Evolutionary conservation across 2,329 filamentous ascomycete genomes (phyloP).

Genomic region (Cylindrodendrum hubeiense): DNA sequence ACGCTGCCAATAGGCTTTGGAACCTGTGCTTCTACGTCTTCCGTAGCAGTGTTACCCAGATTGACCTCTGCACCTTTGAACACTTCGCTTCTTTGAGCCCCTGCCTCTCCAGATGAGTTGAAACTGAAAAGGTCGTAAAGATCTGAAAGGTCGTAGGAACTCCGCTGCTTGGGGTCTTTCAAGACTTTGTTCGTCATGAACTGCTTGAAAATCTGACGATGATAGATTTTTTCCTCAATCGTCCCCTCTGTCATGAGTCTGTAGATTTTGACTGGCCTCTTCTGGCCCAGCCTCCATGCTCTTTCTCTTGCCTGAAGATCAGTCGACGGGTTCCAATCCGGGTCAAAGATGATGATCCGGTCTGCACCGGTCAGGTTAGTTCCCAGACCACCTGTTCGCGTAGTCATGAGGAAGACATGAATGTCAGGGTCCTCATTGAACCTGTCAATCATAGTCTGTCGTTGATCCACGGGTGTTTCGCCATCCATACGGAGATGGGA

Average conservation of each 20-base stretch:
- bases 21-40: slow-evolving; percentile 7
- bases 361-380: slow-evolving; percentile 96
- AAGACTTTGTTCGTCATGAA: slow-evolving; percentile 97
- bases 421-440: slow-evolving; percentile 88
- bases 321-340: slow-evolving; percentile 98
- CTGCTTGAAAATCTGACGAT: slow-evolving; percentile 98
- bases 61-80: slow-evolving; percentile 88
- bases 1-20: slow-evolving; percentile 24
- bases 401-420: slow-evolving; percentile 93
- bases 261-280: slow-evolving; percentile 94
- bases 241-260: slow-evolving; percentile 98
- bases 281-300: slow-evolving; percentile 96
- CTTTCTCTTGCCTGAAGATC: slow-evolving; percentile 95
- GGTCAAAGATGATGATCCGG: slow-evolving; percentile 97
- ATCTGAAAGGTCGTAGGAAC: slow-evolving; percentile 90
- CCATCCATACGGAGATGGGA: slow-evolving; percentile 94
- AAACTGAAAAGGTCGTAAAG: slow-evolving; percentile 90
- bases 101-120: slow-evolving; percentile 62
- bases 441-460: slow-evolving; percentile 90
- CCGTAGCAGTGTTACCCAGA: slow-evolving; percentile 31
- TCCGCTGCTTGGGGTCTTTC: slow-evolving; percentile 92
- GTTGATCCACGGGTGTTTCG: slow-evolving; percentile 85
- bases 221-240: slow-evolving; percentile 99
- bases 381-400: slow-evolving; percentile 93
- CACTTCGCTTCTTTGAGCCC: slow-evolving; percentile 84